Evolutionary conservation across 305 asterid genomes (phyloP), one percentile per base, ranked within the genome.

Genomic region (Rubia tinctorum): DNA sequence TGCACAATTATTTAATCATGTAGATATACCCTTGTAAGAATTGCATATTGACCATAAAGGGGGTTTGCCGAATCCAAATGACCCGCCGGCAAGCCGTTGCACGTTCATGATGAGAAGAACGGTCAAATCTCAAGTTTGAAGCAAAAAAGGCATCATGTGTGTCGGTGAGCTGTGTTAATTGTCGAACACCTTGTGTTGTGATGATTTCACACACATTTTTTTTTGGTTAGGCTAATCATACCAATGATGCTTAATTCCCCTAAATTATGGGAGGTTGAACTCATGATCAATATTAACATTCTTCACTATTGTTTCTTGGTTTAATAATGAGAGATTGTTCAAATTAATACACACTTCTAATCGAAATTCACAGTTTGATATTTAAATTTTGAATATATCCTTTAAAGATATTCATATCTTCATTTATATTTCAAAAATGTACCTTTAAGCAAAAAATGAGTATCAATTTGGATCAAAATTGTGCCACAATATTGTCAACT

Each of bases 121-220:
- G 51, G 23, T 51, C 78, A 74, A 71, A 71, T 42, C 27, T 56
- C 30, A 55, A 53, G 68, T 27, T 25, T 66, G 68, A 66, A 67
- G 59, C n/a, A n/a, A 56, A 58, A 74, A 8, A 74, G 62, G 34
- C 68, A 58, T 58, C 11, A 58, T 58, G 63, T 8, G 63, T 58
- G 63, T 58, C 63, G 63, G 63, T 58, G 63, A 22, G n/a, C 20
- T 17, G 22, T 51, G 58, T 17, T 14, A 51, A 51, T 51, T 51
- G 22, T 51, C 2, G 9, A 49, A 14, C 15, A 15, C 56, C 15
- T 17, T 17, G 51, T 45, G n/a, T n/a, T 51, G 22, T 49, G 7
- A 17, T 51, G 20, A 51, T 51, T 51, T 51, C 58, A 51, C 17
- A 17, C 58, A 51, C 58, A 51, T 51, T 15, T 51, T 3, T 51